A percentile compares a stretch with the other conserved stretches of the same genome.
phyloP scores from a whole-genome alignment of 75 land plant genomes.

The Pinus albicaulis region DNA sequence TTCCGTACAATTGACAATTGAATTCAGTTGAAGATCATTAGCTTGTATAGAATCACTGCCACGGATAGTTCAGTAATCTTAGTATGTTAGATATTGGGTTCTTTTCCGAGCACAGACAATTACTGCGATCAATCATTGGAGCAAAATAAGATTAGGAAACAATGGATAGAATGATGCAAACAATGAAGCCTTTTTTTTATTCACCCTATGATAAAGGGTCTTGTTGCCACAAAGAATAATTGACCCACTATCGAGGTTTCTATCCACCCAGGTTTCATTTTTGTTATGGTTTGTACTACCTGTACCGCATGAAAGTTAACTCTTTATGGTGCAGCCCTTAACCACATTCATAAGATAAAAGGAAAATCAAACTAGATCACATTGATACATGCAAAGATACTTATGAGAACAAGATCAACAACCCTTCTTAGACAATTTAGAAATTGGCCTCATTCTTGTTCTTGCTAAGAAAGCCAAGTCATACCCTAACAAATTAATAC shows the following conservation, averaged over 20 bases:
- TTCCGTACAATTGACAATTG: not conserved
- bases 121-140: too few species aligned
- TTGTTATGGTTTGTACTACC: too few species aligned
- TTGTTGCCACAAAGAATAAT: not conserved
- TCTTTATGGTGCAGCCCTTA: not conserved
- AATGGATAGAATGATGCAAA: too few species aligned
- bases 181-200: too few species aligned
- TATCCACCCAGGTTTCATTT: too few species aligned
- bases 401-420: not conserved
- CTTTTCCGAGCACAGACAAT: too few species aligned
- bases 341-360: not conserved
- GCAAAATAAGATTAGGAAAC: too few species aligned
- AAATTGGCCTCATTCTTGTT: not conserved
- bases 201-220: not conserved
- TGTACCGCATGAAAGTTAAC: too few species aligned
- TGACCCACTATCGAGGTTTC: not conserved
- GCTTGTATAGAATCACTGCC: not conserved
- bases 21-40: not conserved
- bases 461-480: conserved; percentile 18
- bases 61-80: not conserved
- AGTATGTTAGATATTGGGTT: too few species aligned
- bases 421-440: not conserved
- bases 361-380: not conserved
- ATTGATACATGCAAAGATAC: not conserved
- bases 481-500: conserved; percentile 19